Evolutionary conservation across 1,139 yeast species (phyloP).

Genomic region (Sugiyamaella grinbergsii): DNA sequence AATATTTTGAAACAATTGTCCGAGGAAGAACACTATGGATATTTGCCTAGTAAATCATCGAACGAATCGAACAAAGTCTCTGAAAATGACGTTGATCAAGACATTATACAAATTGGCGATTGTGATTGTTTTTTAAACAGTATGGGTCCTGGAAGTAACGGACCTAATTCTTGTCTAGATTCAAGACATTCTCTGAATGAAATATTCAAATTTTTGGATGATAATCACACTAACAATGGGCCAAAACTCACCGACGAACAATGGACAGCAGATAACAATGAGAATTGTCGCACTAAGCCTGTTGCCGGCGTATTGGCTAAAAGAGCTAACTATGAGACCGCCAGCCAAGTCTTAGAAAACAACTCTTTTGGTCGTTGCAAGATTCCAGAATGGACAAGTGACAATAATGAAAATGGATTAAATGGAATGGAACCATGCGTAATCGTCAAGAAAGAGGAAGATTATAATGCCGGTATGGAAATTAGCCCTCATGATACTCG

Average conservation of each 20-base stretch:
- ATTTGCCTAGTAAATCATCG: constrained; percentile 1
- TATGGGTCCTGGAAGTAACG: neutral
- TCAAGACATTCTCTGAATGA: constrained; percentile 6
- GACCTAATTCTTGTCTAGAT: neutral
- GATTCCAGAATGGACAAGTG: neutral
- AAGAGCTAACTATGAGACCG: too few species aligned
- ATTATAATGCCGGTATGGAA: neutral
- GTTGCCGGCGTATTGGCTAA: too few species aligned
- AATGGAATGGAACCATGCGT: neutral
- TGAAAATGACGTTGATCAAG: neutral
- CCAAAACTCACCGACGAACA: neutral
- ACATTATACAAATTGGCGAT: neutral
- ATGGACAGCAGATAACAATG: neutral
- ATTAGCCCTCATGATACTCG: neutral
- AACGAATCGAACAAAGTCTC: constrained; percentile 1
- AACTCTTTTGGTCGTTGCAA: too few species aligned
- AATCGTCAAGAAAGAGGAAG: constrained; percentile 2
- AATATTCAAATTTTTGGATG: constrained; percentile 4
- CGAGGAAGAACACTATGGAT: constrained; percentile 8
- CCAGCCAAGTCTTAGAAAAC: too few species aligned
- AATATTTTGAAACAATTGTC: neutral
- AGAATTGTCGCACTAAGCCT: too few species aligned
- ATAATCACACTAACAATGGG: neutral
- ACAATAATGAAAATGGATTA: neutral
- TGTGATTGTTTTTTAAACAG: neutral